Conservation (phyloP, 2,329 filamentous ascomycete genomes). For the Whalleya microplaca region DNA sequence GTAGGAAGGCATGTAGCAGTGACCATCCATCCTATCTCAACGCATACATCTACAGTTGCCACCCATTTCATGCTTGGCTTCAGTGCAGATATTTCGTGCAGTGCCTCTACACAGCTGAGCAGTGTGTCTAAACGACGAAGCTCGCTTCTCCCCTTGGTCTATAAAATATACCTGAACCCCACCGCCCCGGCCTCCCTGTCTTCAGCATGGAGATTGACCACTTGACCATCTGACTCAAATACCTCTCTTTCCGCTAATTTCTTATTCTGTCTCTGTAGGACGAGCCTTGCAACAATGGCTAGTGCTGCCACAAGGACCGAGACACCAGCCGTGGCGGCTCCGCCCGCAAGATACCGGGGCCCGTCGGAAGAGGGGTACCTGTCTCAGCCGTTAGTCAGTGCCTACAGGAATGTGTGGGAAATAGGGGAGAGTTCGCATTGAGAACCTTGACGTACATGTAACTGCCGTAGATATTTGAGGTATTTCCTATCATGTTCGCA, state of each 20-base stretch:
- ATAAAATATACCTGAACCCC: constrained; percentile 35
- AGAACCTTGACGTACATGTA: constrained; percentile 45
- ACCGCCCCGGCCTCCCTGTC: constrained; percentile 10
- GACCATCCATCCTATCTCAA: too few relatives aligned
- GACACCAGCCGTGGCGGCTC: constrained; percentile 64
- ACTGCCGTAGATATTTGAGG: constrained; percentile 49
- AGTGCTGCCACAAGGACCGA: constrained; percentile 63
- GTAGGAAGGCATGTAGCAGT: too few relatives aligned
- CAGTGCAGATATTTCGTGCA: too few relatives aligned
- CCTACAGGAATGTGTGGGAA: constrained; percentile 33
- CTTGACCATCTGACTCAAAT: constrained; percentile 24
- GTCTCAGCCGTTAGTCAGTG: constrained; percentile 4
- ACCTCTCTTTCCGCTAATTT: constrained; percentile 55
- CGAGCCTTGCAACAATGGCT: constrained; percentile 54
- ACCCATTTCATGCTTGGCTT: too few relatives aligned
- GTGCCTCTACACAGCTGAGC: too few relatives aligned
- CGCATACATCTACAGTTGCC: too few relatives aligned
- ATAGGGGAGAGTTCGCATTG: neutral
- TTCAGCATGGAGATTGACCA: constrained; percentile 4
- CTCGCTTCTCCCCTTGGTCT: neutral
- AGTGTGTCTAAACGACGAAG: too few relatives aligned
- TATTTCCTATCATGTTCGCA: constrained; percentile 69
- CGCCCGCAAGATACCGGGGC: constrained; percentile 54
- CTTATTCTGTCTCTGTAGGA: constrained; percentile 64
- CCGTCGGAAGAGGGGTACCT: constrained; percentile 43